Conservation (phyloP, 1,284 basidiomycete genomes). For the Inonotus hispidus region DNA sequence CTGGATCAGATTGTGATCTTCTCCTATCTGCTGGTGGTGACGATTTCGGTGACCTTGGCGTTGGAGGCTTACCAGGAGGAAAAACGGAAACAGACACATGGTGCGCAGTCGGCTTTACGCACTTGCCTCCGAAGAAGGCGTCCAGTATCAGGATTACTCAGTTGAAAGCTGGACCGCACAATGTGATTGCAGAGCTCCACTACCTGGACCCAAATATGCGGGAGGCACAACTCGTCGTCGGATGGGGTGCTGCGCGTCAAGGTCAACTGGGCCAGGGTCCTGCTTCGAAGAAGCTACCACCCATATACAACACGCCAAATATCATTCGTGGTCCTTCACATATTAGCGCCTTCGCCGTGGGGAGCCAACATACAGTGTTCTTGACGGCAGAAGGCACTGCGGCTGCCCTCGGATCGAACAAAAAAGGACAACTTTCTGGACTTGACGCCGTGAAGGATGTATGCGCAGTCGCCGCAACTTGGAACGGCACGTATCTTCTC, state of each 20-base stretch:
- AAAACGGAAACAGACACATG: constrained; percentile 19
- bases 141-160: constrained; percentile 9
- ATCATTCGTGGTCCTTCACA: constrained; percentile 29
- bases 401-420: constrained; percentile 57
- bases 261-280: constrained; percentile 60
- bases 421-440: constrained; percentile 59
- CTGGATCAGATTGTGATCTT: constrained; percentile 43
- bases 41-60: constrained; percentile 77
- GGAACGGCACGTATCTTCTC: constrained; percentile 75
- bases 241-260: constrained; percentile 82
- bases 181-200: constrained; percentile 50
- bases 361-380: constrained; percentile 67
- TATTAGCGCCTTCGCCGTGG: constrained; percentile 44
- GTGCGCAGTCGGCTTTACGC: constrained; percentile 43
- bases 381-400: constrained; percentile 46
- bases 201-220: constrained; percentile 22
- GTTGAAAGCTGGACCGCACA: constrained; percentile 57
- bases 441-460: constrained; percentile 30
- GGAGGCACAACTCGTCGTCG: constrained; percentile 41
- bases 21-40: constrained; percentile 78
- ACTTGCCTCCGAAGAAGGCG: constrained; percentile 25
- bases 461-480: constrained; percentile 57
- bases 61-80: constrained; percentile 30
- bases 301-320: constrained; percentile 33
- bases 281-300: constrained; percentile 21